phyloP scores from a whole-genome alignment of 495 filamentous ascomycete genomes.

The Tuber brumale region DNA sequence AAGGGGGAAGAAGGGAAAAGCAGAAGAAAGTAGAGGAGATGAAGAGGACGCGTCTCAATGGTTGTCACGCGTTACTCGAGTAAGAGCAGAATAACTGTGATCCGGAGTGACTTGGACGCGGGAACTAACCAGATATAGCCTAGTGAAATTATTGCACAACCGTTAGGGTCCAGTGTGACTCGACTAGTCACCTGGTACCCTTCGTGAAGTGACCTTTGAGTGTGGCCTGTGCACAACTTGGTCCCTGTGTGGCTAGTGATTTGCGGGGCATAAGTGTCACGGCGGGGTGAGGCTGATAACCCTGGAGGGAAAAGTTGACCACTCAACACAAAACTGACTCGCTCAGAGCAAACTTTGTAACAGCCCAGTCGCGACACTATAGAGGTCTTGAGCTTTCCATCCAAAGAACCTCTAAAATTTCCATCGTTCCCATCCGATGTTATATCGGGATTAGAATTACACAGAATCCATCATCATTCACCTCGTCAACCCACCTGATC shows the following conservation, averaged over 20 bases:
- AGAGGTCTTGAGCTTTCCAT: neutral
- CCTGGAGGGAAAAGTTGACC: neutral
- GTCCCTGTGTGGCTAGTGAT: neutral
- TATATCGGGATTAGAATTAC: neutral
- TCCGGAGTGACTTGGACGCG: neutral
- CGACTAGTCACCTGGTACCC: too few relatives aligned
- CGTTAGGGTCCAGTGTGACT: neutral
- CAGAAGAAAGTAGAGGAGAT: slow-evolving; percentile 16
- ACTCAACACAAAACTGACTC: neutral
- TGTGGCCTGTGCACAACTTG: neutral
- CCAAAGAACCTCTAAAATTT: neutral
- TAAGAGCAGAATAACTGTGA: neutral
- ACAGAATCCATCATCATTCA: neutral
- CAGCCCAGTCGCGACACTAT: neutral
- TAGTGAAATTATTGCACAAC: neutral
- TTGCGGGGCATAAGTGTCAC: neutral
- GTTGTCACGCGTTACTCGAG: neutral
- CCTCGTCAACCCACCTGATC: neutral
- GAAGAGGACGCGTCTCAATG: neutral
- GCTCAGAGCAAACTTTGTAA: neutral
- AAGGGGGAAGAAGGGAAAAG: neutral
- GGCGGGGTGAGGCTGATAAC: too few relatives aligned
- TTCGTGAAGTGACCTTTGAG: neutral
- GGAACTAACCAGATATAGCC: neutral
- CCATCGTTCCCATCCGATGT: neutral